Evolutionary conservation across 352 stramenopile genomes (phyloP).

Genomic region (Pythium myriotylum): DNA sequence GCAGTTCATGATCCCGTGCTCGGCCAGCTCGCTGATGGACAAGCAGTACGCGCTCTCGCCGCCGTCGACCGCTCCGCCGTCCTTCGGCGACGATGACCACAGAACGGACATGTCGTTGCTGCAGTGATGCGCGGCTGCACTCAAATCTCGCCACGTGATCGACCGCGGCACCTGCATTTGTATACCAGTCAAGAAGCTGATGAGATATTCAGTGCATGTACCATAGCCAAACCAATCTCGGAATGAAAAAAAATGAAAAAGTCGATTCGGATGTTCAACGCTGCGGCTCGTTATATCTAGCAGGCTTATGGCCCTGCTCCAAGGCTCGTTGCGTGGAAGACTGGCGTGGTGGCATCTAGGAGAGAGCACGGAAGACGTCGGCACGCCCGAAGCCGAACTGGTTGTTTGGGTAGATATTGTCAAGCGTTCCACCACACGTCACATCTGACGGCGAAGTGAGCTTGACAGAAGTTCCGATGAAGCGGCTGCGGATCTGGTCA

Average conservation of each 20-base stretch:
- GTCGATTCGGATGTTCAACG: too few species aligned
- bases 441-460: constrained; percentile 34
- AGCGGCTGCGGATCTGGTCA: constrained; percentile 42
- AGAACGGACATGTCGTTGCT: not conserved
- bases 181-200: too few species aligned
- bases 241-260: too few species aligned
- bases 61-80: not conserved
- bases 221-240: too few species aligned
- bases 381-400: too few species aligned
- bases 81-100: not conserved
- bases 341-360: too few species aligned
- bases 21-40: constrained; percentile 57
- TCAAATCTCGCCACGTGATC: not conserved
- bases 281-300: too few species aligned
- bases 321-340: too few species aligned
- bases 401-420: constrained; percentile 53
- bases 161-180: too few species aligned
- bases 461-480: constrained; percentile 36
- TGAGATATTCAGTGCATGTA: too few species aligned
- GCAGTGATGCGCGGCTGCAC: not conserved
- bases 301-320: too few species aligned
- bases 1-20: constrained; percentile 61
- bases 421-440: constrained; percentile 41
- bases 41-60: constrained; percentile 37
- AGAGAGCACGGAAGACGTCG: too few species aligned